Evolutionary conservation across 768 basidiomycete genomes (phyloP).

Genomic region (Suillus americanus): DNA sequence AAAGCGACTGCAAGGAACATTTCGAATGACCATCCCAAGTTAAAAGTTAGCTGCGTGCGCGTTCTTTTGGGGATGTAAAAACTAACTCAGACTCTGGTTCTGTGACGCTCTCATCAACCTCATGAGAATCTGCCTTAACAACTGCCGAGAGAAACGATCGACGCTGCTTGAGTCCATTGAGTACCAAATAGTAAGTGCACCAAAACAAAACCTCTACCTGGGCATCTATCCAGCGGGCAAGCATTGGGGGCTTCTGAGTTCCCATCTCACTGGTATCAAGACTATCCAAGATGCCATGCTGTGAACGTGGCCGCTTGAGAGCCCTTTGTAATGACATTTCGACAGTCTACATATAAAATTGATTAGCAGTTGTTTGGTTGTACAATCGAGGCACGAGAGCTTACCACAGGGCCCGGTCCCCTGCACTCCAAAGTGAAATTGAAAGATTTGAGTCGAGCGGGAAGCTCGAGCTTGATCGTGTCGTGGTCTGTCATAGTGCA

Average conservation of each 20-base stretch:
- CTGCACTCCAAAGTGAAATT: no score
- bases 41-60: neutral
- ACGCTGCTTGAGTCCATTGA: neutral
- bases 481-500: neutral
- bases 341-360: neutral
- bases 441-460: no score
- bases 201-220: no score
- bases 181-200: neutral
- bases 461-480: neutral
- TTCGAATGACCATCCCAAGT: neutral
- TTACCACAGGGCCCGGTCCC: no score
- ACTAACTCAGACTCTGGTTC: neutral
- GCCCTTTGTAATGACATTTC: neutral
- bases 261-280: neutral
- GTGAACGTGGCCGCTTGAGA: neutral
- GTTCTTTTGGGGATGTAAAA: neutral
- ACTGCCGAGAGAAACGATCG: neutral
- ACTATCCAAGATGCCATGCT: neutral
- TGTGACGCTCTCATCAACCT: neutral
- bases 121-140: neutral
- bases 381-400: no score
- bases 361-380: neutral
- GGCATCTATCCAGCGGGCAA: neutral
- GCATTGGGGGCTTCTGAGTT: neutral
- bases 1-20: neutral